These are phyloP conservation scores for Alternaria hordeiaustralica DNA, from an alignment of 2,329 filamentous ascomycete genomes.

Conservation along the genomic window DNA sequence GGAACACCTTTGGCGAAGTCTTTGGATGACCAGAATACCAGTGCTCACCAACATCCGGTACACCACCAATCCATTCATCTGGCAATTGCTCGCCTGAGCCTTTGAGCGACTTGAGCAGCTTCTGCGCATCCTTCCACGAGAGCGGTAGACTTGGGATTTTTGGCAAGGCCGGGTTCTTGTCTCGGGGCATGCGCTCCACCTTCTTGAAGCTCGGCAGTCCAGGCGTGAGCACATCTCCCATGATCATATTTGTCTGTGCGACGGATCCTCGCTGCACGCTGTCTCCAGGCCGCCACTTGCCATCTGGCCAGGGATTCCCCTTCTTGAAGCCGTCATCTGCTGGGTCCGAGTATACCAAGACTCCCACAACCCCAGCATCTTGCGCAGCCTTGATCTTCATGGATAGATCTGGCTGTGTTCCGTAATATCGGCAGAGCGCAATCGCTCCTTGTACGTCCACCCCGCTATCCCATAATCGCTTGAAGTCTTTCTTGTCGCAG, in stretches of 20 bases:
- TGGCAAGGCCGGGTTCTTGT: constrained; percentile 74
- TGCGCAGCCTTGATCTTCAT: constrained; percentile 92
- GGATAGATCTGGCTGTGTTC: constrained; percentile 72
- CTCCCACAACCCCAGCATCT: constrained; percentile 82
- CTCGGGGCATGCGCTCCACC: constrained; percentile 69
- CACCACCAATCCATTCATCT: constrained; percentile 75
- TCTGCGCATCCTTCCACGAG: constrained; percentile 86
- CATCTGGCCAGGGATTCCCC: constrained; percentile 76
- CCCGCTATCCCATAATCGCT: constrained; percentile 71
- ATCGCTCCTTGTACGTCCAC: constrained; percentile 81
- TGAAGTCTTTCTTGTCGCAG: constrained; percentile 84
- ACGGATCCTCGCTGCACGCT: constrained; percentile 85
- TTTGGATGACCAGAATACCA: constrained; percentile 82
- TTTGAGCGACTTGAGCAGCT: constrained; percentile 75
- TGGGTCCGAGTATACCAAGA: constrained; percentile 92
- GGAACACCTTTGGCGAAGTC: constrained; percentile 76
- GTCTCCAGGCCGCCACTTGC: constrained; percentile 79
- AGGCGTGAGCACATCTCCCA: constrained; percentile 92
- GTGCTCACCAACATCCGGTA: constrained; percentile 71
- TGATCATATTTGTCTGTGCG: constrained; percentile 78
- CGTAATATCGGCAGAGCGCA: constrained; percentile 81
- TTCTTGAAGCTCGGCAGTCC: constrained; percentile 77
- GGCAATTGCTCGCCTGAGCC: constrained; percentile 75
- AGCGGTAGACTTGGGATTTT: constrained; percentile 90
- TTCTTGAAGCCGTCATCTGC: constrained; percentile 79